Evolutionary conservation across 1,139 yeast species (phyloP), one percentile per base, ranked within the genome.

Genomic region (Protomyces inouyei): DNA sequence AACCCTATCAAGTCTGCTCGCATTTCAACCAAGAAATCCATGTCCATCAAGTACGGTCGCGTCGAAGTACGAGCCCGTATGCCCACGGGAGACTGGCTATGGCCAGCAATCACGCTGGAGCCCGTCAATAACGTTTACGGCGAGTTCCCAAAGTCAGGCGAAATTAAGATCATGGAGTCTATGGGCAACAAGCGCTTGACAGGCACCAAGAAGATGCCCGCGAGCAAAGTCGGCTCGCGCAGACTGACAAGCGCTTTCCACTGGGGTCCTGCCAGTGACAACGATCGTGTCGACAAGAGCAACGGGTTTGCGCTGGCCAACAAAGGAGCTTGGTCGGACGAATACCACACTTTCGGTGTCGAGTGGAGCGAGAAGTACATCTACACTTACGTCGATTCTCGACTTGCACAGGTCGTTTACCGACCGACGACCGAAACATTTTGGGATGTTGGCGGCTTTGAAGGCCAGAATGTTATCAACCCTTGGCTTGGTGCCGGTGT

Each of bases 51-150:
- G 43, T 65, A 65, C 52, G 68, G 68, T 14, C 61, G 65, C 23
- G 65, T 67, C 37, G 68, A 67, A 38, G 67, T 67, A 14, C 55
- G 61, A 25, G 68, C 68, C 4, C 48, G 55, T 35, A 45, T 67
- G 55, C 67, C 68, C 3, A 35, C 25, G 5, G 68, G 68, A 6
- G 68, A 67, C 61, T 67, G 68, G 67, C 38, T 67, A 18, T 67
- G 68, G 68, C 68, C 68, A 2, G 67, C 68, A 8, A 65, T 67
- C 45, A 65, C 67, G 67, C 66, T 67, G 65, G 37, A 65, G 60
- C 68, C 68, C n/a, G 54, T 43, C 2, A 28, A 67, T 21, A 48
- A 25, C 21, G 57, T 57, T n/a, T 67, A 67, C 43, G 68, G 68
- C 21, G 53, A 46, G 12, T 67, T 67, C 67, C 68, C 68, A 4